Conservation (phyloP, 306 rosid genomes). For the Malus fusca region DNA sequence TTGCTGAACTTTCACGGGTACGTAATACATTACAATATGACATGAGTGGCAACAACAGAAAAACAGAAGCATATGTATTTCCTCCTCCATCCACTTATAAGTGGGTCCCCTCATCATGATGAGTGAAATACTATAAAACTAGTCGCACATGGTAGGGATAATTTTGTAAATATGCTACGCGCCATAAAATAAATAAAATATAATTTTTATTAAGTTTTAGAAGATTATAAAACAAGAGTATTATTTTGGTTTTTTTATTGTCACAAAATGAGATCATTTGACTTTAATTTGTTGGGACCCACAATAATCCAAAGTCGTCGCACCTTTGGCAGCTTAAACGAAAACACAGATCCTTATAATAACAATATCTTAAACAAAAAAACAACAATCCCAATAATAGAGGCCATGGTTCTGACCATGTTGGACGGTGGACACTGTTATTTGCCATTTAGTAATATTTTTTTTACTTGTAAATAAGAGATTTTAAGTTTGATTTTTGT, state of each 20-base stretch:
- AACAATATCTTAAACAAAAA: background rate
- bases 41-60: background rate
- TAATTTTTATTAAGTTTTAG: background rate
- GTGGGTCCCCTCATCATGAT: background rate
- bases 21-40: background rate
- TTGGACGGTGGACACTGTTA: background rate
- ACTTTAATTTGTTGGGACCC: slow-evolving; percentile 2
- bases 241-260: background rate
- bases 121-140: background rate
- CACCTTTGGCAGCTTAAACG: background rate
- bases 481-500: no score
- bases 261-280: background rate
- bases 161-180: background rate
- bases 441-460: no score
- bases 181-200: background rate
- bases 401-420: background rate
- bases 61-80: background rate
- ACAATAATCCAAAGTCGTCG: background rate
- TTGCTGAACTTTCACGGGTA: background rate
- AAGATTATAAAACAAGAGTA: background rate
- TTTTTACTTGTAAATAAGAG: no score
- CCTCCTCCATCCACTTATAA: background rate
- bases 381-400: background rate
- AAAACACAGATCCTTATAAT: background rate
- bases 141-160: background rate